Base-by-base conservation (phyloP, 2,329 filamentous ascomycete species). In the Hymenoscyphus fructigenus region DNA sequence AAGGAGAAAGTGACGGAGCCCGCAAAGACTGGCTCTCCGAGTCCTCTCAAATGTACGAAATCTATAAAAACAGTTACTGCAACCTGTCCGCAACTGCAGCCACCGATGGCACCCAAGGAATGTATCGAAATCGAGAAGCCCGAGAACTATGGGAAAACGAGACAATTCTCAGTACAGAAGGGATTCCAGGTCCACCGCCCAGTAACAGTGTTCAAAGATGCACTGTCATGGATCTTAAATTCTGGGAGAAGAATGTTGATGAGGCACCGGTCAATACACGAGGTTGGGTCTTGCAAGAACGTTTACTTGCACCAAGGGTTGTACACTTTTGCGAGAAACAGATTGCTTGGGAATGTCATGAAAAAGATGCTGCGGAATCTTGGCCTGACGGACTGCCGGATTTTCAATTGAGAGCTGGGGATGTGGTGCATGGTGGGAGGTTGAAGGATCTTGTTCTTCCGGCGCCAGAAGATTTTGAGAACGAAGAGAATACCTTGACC, bases 271-370 rank as follows among this genome's bases (percentile, higher is more conserved):
- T 67, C 2, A 67, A 65, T 36, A 65, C 26, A 55, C 38, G 65
- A 58, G 69, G 59, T 20, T 72, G 69, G 70, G 68, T 67, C 23
- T 58, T 70, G 20, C 69, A 72, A 64, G 70, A 72, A 57, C n/a
- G 62, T 23, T 28, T 69, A 3, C 26, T 72, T 5, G 59, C 69
- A 3, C 61, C 63, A n/a, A 38, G 70, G 47, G 65, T 67, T 3
- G n/a, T 71, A n/a, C 66, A 68, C 44, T 70, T 72, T 47, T 62
- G 61, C 12, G 34, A 66, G 7, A 53, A 64, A 29, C 62, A 70
- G 29, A 63, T 71, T 6, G 61, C 65, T 34, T 72, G 69, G 69
- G 69, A 72, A 60, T 72, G 70, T 53, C 32, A 47, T 20, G 36
- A 67, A 47, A 61, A 47, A 36, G 65, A 64, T n/a, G 57, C 44